Base-by-base conservation (phyloP, 208 protist genomes). In the Leishmania tropica region DNA sequence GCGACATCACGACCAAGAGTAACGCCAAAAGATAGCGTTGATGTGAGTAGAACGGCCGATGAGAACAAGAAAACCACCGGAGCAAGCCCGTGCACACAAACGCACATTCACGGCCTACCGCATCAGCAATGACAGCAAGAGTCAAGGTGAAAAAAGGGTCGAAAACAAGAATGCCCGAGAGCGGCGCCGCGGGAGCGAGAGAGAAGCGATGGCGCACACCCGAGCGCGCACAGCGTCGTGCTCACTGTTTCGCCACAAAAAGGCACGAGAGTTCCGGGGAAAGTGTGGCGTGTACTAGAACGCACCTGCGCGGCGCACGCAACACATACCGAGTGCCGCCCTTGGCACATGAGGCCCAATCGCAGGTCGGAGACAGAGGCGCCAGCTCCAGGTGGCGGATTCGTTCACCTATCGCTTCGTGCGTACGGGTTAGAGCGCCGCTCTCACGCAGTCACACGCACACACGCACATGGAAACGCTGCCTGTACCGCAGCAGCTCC, bases 401-500 rank as follows among this genome's bases (percentile, higher is more conserved):
- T 31, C 56, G 17, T 24, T 62, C 24, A 62, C 8, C 5, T 70
- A 3, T 4, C 28, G 1, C 64, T 42, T 70, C 64, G 3, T 8
- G 64, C 15, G 11, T 8, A 70, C 28, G 28, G 35, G 35, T 19
- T n/a, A 0, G 77, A 45, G 31, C 24, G n/a, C 47, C 21, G 64
- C 64, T 2, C 35, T 70, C 15, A 70, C 60, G n/a, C 64, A 35
- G 31, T 17, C 31, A 48, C 19, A n/a, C 45, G 28, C 70, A 21
- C 65, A 71, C 65, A 45, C 64, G 35, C 68, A 75, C 71, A 71
- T 40, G 48, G 65, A 45, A 48, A 31, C 31, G 62, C 31, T 68
- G 62, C 15, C 62, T 68, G 31, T 21, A 21, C 62, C 0, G 31
- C 62, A 37, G 13, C 62, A 40, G 62, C 62, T 7, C 31, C 11